Percentiles rank a stretch among this genome's conserved stretches.
Evolutionary conservation across 148 eudicot species (phyloP).

Genomic region (Fagopyrum homotropicum): DNA sequence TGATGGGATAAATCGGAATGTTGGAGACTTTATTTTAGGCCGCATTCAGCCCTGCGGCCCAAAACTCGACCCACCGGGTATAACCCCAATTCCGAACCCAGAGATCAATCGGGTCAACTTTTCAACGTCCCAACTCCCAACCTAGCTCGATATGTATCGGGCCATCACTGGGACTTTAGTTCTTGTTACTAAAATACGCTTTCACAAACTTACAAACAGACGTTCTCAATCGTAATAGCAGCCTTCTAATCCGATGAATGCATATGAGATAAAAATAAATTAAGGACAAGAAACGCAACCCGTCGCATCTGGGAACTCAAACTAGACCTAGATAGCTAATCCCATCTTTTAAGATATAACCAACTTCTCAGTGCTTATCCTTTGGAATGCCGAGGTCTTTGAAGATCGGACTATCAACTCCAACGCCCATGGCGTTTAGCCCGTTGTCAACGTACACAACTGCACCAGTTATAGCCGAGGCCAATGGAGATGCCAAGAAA

Average conservation of each 20-base stretch:
- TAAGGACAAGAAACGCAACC: background rate
- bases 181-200: too few species aligned
- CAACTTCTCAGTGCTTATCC: slow-evolving; percentile 29
- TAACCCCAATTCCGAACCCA: too few species aligned
- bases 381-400: slow-evolving; percentile 68
- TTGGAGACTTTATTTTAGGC: too few species aligned
- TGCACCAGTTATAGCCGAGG: slow-evolving; percentile 94
- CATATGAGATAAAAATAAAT: background rate
- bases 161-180: too few species aligned
- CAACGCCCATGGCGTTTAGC: slow-evolving; percentile 94
- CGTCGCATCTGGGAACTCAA: background rate
- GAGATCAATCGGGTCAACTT: too few species aligned
- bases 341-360: background rate
- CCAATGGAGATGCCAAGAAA: slow-evolving; percentile 90
- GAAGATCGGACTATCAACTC: slow-evolving; percentile 80
- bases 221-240: background rate
- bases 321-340: background rate
- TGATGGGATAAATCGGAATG: too few species aligned
- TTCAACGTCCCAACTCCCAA: too few species aligned
- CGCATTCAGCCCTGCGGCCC: too few species aligned
- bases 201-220: too few species aligned
- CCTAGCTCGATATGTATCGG: too few species aligned
- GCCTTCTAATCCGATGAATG: background rate
- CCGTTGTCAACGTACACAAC: slow-evolving; percentile 93
- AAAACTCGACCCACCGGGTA: too few species aligned